These are phyloP conservation scores for Debaryomyces fabryi DNA, from an alignment of 1,139 yeast genomes.

Conservation along the genomic window DNA sequence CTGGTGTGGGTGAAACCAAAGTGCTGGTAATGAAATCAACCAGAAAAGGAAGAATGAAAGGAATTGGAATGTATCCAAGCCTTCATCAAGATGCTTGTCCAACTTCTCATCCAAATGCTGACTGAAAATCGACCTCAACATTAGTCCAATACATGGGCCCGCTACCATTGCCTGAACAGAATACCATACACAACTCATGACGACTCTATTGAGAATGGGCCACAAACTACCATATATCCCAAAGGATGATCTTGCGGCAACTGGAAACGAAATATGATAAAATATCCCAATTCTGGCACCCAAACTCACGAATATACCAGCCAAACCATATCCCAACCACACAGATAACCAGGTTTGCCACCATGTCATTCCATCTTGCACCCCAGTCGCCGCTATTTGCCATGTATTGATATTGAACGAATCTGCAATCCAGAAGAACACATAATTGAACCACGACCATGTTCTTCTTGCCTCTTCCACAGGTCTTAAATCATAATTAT, in stretches of 20 bases:
- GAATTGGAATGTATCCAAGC: slow-evolving; percentile 65
- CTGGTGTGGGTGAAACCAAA: slow-evolving; percentile 80
- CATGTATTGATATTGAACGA: slow-evolving; percentile 86
- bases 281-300: slow-evolving; percentile 73
- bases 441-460: slow-evolving; percentile 82
- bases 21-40: slow-evolving; percentile 73
- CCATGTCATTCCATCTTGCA: slow-evolving; percentile 69
- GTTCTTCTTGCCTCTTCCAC: slow-evolving; percentile 68
- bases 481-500: slow-evolving; percentile 75
- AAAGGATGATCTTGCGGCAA: slow-evolving; percentile 70
- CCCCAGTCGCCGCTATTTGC: slow-evolving; percentile 88
- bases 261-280: slow-evolving; percentile 80
- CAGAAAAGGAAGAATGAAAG: slow-evolving; percentile 78
- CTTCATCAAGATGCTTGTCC: slow-evolving; percentile 52
- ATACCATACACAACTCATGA: slow-evolving; percentile 84
- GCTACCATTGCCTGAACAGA: slow-evolving; percentile 84
- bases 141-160: slow-evolving; percentile 69
- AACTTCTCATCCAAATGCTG: slow-evolving; percentile 48
- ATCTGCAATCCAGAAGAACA: slow-evolving; percentile 84
- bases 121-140: slow-evolving; percentile 70
- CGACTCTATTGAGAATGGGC: slow-evolving; percentile 80
- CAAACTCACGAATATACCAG: slow-evolving; percentile 62
- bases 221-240: slow-evolving; percentile 79
- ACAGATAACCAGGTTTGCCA: slow-evolving; percentile 90
- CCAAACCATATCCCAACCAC: slow-evolving; percentile 69